Evolutionary conservation across 768 basidiomycete genomes (phyloP).

Genomic region (Piloderma croceum): DNA sequence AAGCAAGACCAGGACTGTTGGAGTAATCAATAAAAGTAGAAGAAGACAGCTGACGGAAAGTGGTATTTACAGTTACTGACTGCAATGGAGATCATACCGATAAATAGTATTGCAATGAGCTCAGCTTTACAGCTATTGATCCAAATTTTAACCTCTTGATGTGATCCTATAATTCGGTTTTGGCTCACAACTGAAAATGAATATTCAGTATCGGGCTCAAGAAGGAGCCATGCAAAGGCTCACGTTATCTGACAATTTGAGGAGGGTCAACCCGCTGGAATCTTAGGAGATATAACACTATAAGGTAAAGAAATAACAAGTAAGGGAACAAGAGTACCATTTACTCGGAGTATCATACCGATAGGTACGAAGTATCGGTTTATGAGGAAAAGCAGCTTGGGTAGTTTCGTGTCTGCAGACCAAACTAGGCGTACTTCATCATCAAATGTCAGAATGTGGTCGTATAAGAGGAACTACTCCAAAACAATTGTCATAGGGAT

Average conservation of each 20-base stretch:
- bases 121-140: constrained; percentile 21
- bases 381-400: constrained; percentile 29
- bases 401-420: constrained; percentile 20
- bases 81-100: constrained; percentile 26
- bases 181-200: constrained; percentile 15
- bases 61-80: constrained; percentile 21
- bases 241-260: constrained; percentile 11
- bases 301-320: constrained; percentile 1
- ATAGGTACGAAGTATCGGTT: constrained; percentile 29
- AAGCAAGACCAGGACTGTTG: constrained; percentile 23
- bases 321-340: constrained; percentile 10
- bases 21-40: background rate
- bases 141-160: constrained; percentile 2
- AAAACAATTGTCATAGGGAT: background rate
- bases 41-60: background rate
- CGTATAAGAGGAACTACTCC: constrained; percentile 26
- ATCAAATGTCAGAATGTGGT: constrained; percentile 27
- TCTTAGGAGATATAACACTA: constrained; percentile 5
- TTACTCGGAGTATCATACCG: constrained; percentile 17
- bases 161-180: background rate
- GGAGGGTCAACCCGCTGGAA: constrained; percentile 14
- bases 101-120: constrained; percentile 6
- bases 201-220: background rate
- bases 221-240: background rate
- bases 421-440: constrained; percentile 31